Percentiles rank a stretch among this genome's conserved stretches.
Evolutionary conservation across 176 grass and related monocot genomes (phyloP).

Genomic region (Cenchrus fungigraminus): DNA sequence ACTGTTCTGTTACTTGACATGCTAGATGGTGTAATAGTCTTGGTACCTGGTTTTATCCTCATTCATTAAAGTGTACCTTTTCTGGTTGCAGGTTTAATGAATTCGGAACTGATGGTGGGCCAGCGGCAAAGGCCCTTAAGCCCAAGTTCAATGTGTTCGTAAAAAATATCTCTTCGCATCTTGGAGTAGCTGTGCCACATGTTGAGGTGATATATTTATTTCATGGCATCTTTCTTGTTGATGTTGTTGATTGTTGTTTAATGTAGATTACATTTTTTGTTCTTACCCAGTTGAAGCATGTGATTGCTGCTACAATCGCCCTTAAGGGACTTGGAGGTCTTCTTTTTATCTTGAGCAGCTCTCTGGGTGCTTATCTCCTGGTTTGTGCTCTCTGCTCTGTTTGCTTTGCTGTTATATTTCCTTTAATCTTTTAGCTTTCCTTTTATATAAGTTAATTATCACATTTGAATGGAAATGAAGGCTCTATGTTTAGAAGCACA

Average conservation of each 20-base stretch:
- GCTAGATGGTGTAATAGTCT: neutral
- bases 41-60: neutral
- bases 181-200: constrained; percentile 71
- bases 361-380: constrained; percentile 85
- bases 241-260: constrained; percentile 25
- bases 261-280: constrained; percentile 2
- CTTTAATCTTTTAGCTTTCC: neutral
- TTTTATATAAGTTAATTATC: neutral
- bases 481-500: neutral
- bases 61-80: constrained; percentile 7
- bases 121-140: constrained; percentile 74
- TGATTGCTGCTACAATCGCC: constrained; percentile 66
- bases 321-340: constrained; percentile 91
- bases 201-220: constrained; percentile 54
- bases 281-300: constrained; percentile 74
- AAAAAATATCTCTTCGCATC: constrained; percentile 60
- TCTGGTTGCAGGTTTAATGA: constrained; percentile 66
- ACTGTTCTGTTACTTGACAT: neutral
- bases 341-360: constrained; percentile 90
- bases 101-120: constrained; percentile 84
- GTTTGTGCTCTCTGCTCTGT: constrained; percentile 43
- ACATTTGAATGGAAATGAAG: neutral
- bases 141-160: constrained; percentile 73
- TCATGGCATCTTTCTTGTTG: constrained; percentile 6
- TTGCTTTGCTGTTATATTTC: constrained; percentile 7